These are phyloP conservation scores for Aureobasidium leucospermi DNA, from an alignment of 2,329 filamentous ascomycete species.

Conservation along the genomic window DNA sequence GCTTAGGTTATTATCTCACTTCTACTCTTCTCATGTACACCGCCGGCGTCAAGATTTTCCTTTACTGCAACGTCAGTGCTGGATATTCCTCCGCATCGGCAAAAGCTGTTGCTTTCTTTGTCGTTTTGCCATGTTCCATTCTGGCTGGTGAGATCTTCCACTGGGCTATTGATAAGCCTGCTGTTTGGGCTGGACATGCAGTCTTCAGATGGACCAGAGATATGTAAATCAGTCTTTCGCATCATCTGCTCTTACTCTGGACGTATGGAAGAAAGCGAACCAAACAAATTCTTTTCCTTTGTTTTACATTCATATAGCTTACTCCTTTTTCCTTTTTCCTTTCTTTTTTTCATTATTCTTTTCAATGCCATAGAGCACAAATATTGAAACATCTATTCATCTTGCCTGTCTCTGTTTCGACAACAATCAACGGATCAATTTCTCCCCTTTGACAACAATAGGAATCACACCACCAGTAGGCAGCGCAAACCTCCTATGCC, in stretches of 20 bases:
- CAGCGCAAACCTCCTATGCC: constrained; percentile 41
- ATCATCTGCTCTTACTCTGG: no score
- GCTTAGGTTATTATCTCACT: constrained; percentile 23
- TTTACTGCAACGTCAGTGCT: constrained; percentile 17
- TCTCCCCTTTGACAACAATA: constrained; percentile 39
- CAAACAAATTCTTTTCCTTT: neutral
- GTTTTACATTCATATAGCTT: neutral
- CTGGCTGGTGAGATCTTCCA: constrained; percentile 22
- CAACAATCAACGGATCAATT: neutral
- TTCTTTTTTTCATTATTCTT: neutral
- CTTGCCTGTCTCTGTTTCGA: no score
- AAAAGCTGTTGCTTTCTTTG: constrained; percentile 22
- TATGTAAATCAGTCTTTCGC: neutral
- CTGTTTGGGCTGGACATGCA: constrained; percentile 18
- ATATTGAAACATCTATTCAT: neutral
- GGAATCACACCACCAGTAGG: constrained; percentile 46
- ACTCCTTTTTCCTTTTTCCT: neutral
- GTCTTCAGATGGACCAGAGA: constrained; percentile 10
- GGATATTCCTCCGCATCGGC: constrained; percentile 17
- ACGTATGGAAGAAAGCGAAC: no score
- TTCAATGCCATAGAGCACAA: neutral
- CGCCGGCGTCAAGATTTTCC: constrained; percentile 24
- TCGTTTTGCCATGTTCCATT: constrained; percentile 16
- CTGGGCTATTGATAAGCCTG: constrained; percentile 21
- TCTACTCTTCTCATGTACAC: constrained; percentile 25